phyloP scores from a whole-genome alignment of 441 rosid genomes.

The Populus hybrid region DNA sequence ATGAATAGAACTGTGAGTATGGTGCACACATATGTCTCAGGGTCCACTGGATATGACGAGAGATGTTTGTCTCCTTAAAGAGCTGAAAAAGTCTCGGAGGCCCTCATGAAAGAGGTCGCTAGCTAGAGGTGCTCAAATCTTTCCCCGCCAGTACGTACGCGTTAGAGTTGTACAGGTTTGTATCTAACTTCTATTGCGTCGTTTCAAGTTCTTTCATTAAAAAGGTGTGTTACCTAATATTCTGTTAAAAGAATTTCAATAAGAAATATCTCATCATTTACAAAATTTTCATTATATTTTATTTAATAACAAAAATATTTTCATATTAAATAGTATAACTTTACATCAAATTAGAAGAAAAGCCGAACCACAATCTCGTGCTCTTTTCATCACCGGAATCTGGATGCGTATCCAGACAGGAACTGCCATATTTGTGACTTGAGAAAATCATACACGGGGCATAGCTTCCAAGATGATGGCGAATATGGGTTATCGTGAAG shows the following conservation, averaged over 20 bases:
- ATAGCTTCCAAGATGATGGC: too few relatives aligned
- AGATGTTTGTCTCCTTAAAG: slow-evolving; percentile 34
- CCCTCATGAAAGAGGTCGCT: not conserved
- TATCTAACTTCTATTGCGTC: not conserved
- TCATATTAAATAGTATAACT: not conserved
- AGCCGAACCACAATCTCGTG: too few relatives aligned
- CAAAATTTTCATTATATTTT: too few relatives aligned
- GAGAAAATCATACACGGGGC: slow-evolving; percentile 37
- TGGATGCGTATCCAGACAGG: slow-evolving; percentile 14
- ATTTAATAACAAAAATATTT: not conserved
- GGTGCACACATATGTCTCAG: not conserved
- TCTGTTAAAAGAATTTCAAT: too few relatives aligned
- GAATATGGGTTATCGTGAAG: slow-evolving; percentile 94
- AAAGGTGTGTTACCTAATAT: not conserved
- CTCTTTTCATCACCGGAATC: not conserved
- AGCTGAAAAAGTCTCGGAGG: slow-evolving; percentile 8
- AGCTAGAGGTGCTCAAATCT: not conserved
- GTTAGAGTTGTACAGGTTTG: not conserved
- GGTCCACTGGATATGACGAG: slow-evolving; percentile 30
- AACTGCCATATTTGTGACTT: not conserved
- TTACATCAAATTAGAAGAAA: not conserved
- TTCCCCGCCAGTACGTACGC: not conserved
- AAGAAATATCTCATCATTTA: too few relatives aligned
- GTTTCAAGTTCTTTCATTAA: not conserved
- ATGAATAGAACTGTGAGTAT: too few relatives aligned